Evolutionary conservation across 306 rosid genomes (phyloP), one percentile per base, ranked within the genome.

Genomic region (Trichosanthes truncata): DNA sequence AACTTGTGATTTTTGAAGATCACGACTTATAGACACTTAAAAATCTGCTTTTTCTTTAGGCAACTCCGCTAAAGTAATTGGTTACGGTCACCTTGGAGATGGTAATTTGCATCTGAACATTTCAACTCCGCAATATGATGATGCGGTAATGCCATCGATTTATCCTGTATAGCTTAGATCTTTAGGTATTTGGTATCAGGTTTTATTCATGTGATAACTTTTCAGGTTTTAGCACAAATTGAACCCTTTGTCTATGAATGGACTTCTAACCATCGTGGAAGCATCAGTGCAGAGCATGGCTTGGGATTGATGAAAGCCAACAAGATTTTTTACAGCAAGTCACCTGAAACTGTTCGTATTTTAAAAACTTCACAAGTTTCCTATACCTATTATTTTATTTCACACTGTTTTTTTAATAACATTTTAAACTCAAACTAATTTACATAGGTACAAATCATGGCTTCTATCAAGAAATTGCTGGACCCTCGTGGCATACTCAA

Each of bases 201-300:
- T 57, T 82, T 65, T 40, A 31, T 26, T 76, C 20, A 79, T 66
- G 72, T 31, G 68, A 52, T 74, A 29, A 52, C 52, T 5, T 82
- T 84, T 86, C 94, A 92, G 97, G 87, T 88, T 83, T 80, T 94
- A 67, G 87, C 89, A 4, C 88, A 87, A 87, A 92, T 94, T 49
- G 97, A 94, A 85, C 98, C 98, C 29, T 94, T 87, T 83, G 97
- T 94, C 77, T 94, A 94, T 52, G 97, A 92, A 84, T 94, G 98
- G 98, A 94, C 97, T 43, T 91, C 97, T 40, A 87, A 85, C 78
- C 95, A 89, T 73, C 83, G 74, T 12, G 98, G 98, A 41, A 94
- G 98, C 83, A 91, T 94, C 65, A 92, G 98, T 25, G 97, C 98
- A 4, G 98, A 92, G 80, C 98, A 94, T 74, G 98, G 98, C 62